These are phyloP conservation scores for Ustilago nuda DNA, from an alignment of 1,284 basidiomycete genomes.

Conservation along the genomic window DNA sequence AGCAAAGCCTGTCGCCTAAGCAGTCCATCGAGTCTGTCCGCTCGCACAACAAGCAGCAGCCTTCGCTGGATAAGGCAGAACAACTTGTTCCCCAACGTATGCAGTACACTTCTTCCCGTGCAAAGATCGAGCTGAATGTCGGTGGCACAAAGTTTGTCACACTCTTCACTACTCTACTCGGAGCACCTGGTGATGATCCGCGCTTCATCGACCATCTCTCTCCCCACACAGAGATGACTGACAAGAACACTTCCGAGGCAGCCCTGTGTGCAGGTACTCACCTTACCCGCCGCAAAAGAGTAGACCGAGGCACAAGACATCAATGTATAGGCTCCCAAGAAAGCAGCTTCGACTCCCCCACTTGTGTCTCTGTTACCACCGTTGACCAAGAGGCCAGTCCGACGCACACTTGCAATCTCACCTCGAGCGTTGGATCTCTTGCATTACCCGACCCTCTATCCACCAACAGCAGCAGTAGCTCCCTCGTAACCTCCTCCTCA, in stretches of 20 bases:
- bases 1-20: background rate
- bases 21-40: background rate
- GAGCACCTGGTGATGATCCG: constrained; percentile 17
- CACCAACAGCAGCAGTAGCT: constrained; percentile 6
- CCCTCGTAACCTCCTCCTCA: background rate
- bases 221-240: background rate
- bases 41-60: background rate
- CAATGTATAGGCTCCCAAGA: constrained; percentile 4
- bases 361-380: background rate
- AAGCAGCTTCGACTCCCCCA: background rate
- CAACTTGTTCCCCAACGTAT: no score
- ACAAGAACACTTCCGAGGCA: background rate
- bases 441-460: background rate
- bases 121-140: constrained; percentile 16
- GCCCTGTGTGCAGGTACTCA: background rate
- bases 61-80: background rate
- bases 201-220: constrained; percentile 1
- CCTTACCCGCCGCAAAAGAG: constrained; percentile 14
- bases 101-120: background rate
- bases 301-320: constrained; percentile 3
- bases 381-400: background rate
- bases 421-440: background rate
- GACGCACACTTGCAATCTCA: background rate
- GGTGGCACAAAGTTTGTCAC: constrained; percentile 36
- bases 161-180: constrained; percentile 20